These are phyloP conservation scores for Kazachstania sp. DNA, from an alignment of 1,139 yeast species.

Conservation along the genomic window DNA sequence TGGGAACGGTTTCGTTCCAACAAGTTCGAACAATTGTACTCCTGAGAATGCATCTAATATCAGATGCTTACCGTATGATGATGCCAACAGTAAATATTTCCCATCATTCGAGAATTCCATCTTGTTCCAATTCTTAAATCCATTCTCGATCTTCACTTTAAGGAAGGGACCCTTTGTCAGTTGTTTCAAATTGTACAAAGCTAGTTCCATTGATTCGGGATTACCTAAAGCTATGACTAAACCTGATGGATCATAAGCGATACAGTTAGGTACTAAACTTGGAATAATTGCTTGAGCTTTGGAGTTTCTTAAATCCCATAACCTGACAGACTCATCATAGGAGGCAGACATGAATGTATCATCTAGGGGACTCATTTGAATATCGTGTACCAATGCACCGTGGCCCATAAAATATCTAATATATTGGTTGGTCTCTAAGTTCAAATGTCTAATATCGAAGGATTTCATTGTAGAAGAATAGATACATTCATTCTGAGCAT, in stretches of 20 bases:
- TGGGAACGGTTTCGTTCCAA: slow-evolving; percentile 38
- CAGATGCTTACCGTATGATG: slow-evolving; percentile 45
- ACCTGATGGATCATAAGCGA: slow-evolving; percentile 79
- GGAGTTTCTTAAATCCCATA: slow-evolving; percentile 75
- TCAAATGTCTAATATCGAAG: slow-evolving; percentile 65
- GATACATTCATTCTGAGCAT: slow-evolving; percentile 61
- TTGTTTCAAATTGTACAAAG: slow-evolving; percentile 52
- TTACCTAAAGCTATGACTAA: slow-evolving; percentile 68
- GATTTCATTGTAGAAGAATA: slow-evolving; percentile 78
- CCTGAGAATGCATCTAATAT: slow-evolving; percentile 71
- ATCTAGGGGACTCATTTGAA: slow-evolving; percentile 68
- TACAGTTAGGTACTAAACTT: slow-evolving; percentile 46
- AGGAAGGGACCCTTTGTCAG: slow-evolving; percentile 51
- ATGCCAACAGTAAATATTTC: slow-evolving; percentile 57
- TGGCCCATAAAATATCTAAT: slow-evolving; percentile 86
- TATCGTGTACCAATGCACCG: slow-evolving; percentile 56
- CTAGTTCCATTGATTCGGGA: slow-evolving; percentile 39
- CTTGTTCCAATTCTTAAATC: slow-evolving; percentile 46
- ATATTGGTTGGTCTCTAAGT: slow-evolving; percentile 70
- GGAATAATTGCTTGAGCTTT: slow-evolving; percentile 56
- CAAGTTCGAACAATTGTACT: slow-evolving; percentile 42
- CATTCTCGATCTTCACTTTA: slow-evolving; percentile 33
- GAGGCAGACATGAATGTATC: slow-evolving; percentile 65
- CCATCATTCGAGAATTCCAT: slow-evolving; percentile 83
- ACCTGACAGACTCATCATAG: slow-evolving; percentile 66